These are phyloP conservation scores for Penicillium sp. DNA, from an alignment of 2,329 filamentous ascomycete species.

Conservation along the genomic window DNA sequence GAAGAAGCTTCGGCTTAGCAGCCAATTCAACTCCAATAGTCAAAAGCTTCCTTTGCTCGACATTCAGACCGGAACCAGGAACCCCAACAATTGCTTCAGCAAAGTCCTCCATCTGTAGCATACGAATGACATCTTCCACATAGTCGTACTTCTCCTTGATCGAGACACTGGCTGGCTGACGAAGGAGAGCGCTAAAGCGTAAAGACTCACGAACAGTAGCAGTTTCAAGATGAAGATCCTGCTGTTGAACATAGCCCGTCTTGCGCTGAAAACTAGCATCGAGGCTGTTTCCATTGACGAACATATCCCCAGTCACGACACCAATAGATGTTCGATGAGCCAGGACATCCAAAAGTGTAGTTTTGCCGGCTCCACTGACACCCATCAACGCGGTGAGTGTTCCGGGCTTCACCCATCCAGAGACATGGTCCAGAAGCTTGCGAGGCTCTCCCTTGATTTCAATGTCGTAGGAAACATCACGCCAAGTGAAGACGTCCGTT, in stretches of 20 bases:
- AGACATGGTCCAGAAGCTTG: conserved; percentile 74
- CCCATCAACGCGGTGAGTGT: conserved; percentile 87
- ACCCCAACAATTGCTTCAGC: conserved; percentile 84
- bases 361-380: conserved; percentile 84
- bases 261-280: conserved; percentile 47
- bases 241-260: conserved; percentile 65
- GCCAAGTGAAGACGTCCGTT: conserved; percentile 76
- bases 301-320: conserved; percentile 78
- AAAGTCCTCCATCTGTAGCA: conserved; percentile 83
- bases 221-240: conserved; percentile 79
- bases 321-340: conserved; percentile 81
- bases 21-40: conserved; percentile 92
- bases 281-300: conserved; percentile 66
- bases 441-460: conserved; percentile 69
- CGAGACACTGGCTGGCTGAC: conserved; percentile 70
- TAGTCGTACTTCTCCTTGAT: conserved; percentile 73
- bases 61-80: conserved; percentile 67
- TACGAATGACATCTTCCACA: conserved; percentile 79
- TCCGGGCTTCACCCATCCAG: conserved; percentile 90
- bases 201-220: conserved; percentile 83
- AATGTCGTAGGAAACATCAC: conserved; percentile 72
- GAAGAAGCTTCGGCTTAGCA: conserved; percentile 76
- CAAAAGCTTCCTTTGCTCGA: conserved; percentile 64
- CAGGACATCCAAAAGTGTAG: conserved; percentile 78
- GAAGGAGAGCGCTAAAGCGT: conserved; percentile 75